A percentile compares a stretch with the other conserved stretches of the same genome.
Conservation (phyloP, 495 filamentous ascomycete genomes). For the Hamigera avellanea region DNA sequence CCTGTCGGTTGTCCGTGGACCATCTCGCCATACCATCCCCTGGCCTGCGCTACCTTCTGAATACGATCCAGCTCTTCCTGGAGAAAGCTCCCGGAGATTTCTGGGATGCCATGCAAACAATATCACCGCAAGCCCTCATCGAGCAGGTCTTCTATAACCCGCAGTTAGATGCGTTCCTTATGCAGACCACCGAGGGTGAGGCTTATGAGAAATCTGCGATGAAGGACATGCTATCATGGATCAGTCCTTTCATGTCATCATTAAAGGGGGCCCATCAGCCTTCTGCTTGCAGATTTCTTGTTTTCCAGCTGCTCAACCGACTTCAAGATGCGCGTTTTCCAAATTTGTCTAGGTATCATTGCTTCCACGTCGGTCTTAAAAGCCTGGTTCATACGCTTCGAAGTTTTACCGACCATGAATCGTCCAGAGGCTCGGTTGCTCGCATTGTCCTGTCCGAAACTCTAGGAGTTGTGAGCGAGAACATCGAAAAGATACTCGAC, state of each 20-base stretch:
- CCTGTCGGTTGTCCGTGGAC: constrained; percentile 65
- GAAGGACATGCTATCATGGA: constrained; percentile 58
- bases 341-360: constrained; percentile 32
- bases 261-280: constrained; percentile 57
- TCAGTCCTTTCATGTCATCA: constrained; percentile 62
- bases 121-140: constrained; percentile 59
- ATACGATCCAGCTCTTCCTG: constrained; percentile 54
- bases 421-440: constrained; percentile 35
- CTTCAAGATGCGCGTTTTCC: constrained; percentile 45
- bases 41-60: constrained; percentile 49
- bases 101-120: constrained; percentile 74
- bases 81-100: constrained; percentile 65
- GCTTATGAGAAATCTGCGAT: constrained; percentile 42
- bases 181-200: constrained; percentile 41
- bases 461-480: constrained; percentile 36
- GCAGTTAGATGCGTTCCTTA: constrained; percentile 49
- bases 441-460: constrained; percentile 42
- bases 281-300: constrained; percentile 58
- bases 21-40: constrained; percentile 53
- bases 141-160: constrained; percentile 67
- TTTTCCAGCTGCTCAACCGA: constrained; percentile 55
- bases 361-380: constrained; percentile 38
- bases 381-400: constrained; percentile 39
- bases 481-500: constrained; percentile 32
- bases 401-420: constrained; percentile 39